Evolutionary conservation across 768 basidiomycete genomes (phyloP).

Genomic region (Phaffia australis): DNA sequence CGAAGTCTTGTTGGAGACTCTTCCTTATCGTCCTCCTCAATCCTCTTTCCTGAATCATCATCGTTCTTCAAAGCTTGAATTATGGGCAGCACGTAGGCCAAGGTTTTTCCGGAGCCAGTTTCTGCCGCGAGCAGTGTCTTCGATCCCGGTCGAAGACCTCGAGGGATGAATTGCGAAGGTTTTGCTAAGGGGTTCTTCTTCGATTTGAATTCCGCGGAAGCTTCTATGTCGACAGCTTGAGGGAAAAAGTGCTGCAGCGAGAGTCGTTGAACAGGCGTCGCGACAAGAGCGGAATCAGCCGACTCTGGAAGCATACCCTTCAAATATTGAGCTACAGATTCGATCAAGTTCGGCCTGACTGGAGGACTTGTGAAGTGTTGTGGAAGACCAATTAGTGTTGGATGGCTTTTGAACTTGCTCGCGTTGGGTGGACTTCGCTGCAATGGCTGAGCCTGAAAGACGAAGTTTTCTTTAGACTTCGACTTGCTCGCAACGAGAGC

Average conservation of each 20-base stretch:
- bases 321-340: conserved; percentile 14
- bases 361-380: conserved; percentile 19
- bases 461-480: conserved; percentile 12
- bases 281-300: background rate
- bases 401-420: conserved; percentile 17
- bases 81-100: conserved; percentile 78
- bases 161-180: background rate
- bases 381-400: conserved; percentile 20
- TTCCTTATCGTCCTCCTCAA: background rate
- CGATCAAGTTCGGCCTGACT: background rate
- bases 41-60: conserved; percentile 39
- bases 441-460: conserved; percentile 20
- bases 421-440: conserved; percentile 3
- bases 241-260: conserved; percentile 23
- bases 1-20: conserved; percentile 36
- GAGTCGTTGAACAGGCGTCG: conserved; percentile 25
- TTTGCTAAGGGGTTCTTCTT: background rate
- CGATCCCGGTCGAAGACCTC: conserved; percentile 26
- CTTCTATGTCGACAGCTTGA: background rate
- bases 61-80: conserved; percentile 63
- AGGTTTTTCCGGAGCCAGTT: conserved; percentile 83
- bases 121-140: conserved; percentile 68
- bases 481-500: background rate
- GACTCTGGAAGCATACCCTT: background rate
- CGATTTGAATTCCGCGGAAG: background rate